Evolutionary conservation across 1,139 yeast species (phyloP).

Genomic region (Suhomyces terraborum): DNA sequence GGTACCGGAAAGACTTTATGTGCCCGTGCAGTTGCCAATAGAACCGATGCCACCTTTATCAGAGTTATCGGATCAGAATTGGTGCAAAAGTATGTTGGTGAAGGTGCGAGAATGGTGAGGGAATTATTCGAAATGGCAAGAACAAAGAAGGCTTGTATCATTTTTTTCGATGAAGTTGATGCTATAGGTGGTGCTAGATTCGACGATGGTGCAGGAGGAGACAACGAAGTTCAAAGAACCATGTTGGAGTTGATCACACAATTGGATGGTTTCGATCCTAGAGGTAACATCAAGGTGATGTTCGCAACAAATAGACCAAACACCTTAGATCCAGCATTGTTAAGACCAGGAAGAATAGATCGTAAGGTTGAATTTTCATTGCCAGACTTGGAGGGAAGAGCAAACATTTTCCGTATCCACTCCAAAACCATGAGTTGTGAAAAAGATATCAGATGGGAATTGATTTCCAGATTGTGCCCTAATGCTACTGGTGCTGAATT

Average conservation of each 20-base stretch:
- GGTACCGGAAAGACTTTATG: slow-evolving; percentile 98
- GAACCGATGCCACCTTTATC: slow-evolving; percentile 97
- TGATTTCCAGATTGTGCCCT: slow-evolving; percentile 94
- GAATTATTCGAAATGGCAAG: slow-evolving; percentile 98
- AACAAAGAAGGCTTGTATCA: slow-evolving; percentile 95
- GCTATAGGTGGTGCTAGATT: slow-evolving; percentile 99
- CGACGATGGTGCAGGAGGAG: slow-evolving; percentile 99
- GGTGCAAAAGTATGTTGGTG: slow-evolving; percentile 98
- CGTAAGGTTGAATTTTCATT: slow-evolving; percentile 95
- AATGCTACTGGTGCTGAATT: slow-evolving; percentile 98
- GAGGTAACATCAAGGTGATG: slow-evolving; percentile 98
- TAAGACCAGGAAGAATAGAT: slow-evolving; percentile 98
- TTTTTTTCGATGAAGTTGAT: slow-evolving; percentile 94
- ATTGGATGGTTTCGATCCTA: slow-evolving; percentile 95
- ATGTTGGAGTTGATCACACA: slow-evolving; percentile 98
- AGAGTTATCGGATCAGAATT: slow-evolving; percentile 97
- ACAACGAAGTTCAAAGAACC: slow-evolving; percentile 97
- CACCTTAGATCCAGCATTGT: slow-evolving; percentile 94
- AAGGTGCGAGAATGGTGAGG: slow-evolving; percentile 99
- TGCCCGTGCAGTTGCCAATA: slow-evolving; percentile 97
- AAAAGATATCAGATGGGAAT: slow-evolving; percentile 96
- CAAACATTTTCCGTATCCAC: slow-evolving; percentile 94
- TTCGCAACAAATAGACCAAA: slow-evolving; percentile 98
- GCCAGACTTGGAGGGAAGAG: slow-evolving; percentile 97
- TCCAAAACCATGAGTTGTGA: slow-evolving; percentile 97